Conservation (phyloP, 257 asterid species). For the Fraxinus excelsior region DNA sequence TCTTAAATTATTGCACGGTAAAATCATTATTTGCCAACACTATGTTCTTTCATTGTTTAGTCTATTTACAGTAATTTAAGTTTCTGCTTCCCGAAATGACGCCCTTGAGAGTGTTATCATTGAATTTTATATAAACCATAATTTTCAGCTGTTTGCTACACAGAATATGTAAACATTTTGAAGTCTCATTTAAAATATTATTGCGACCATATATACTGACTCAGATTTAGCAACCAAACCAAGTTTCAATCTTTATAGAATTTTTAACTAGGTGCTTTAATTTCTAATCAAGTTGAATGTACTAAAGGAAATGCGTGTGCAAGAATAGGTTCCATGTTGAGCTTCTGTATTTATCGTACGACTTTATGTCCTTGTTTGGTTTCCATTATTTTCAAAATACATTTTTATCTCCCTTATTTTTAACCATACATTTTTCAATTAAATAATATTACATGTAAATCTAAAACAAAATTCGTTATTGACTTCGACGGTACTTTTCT, state of each 20-base stretch:
- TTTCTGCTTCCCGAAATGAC: conserved; percentile 2
- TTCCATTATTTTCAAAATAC: no score
- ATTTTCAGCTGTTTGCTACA: neutral
- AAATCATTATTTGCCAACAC: no score
- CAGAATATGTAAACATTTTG: neutral
- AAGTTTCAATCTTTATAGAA: no score
- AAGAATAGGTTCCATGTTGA: neutral
- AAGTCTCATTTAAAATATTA: neutral
- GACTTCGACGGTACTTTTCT: conserved; percentile 7
- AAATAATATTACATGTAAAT: no score
- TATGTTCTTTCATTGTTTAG: neutral
- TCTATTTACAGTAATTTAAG: conserved; percentile 13
- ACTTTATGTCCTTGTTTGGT: neutral
- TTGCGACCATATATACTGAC: neutral
- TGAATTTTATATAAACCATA: neutral
- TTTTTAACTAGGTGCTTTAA: neutral
- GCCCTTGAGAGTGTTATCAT: neutral
- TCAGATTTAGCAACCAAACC: neutral
- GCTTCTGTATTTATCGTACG: conserved; percentile 20
- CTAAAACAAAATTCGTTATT: neutral
- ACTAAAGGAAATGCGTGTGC: neutral
- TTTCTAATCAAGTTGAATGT: neutral
- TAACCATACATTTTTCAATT: no score
- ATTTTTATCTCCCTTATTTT: no score
- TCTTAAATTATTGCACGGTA: no score